These are phyloP conservation scores for Cicer yamashitae DNA, from an alignment of 306 rosid genomes.

Conservation along the genomic window DNA sequence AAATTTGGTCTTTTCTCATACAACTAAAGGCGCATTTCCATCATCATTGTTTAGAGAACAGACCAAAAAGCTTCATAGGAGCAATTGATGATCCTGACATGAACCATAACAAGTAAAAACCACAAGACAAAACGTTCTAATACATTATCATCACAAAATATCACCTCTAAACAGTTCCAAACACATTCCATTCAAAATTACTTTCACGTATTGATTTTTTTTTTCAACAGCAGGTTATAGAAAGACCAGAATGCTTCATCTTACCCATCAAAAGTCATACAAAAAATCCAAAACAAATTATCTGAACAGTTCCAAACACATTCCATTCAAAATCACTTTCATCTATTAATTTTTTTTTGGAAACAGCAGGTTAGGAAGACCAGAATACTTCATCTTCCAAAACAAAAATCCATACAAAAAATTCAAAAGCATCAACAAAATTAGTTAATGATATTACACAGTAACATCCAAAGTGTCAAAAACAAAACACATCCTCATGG, in stretches of 20 bases:
- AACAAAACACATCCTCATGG: neutral
- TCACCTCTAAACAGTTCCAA: neutral
- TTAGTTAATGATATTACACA: neutral
- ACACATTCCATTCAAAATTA: neutral
- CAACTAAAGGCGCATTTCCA: neutral
- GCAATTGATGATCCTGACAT: neutral
- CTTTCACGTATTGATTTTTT: neutral
- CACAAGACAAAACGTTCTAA: neutral
- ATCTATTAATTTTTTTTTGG: neutral
- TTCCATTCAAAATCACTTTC: neutral
- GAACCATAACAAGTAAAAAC: neutral
- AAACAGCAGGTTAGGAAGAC: neutral
- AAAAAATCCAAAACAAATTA: neutral
- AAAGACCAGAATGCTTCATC: neutral
- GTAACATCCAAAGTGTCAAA: slow-evolving; percentile 1
- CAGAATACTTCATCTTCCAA: neutral
- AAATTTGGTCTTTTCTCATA: neutral
- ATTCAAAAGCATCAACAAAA: slow-evolving; percentile 2
- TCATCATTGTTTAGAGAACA: too few relatives aligned
- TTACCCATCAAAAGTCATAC: neutral
- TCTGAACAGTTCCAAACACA: neutral
- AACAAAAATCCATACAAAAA: slow-evolving; percentile 10
- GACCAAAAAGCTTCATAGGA: neutral
- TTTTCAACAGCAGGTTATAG: neutral
- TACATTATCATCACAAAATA: neutral